These are phyloP conservation scores for Coprinopsis cinerea DNA, from an alignment of 768 basidiomycete species.

Conservation along the genomic window DNA sequence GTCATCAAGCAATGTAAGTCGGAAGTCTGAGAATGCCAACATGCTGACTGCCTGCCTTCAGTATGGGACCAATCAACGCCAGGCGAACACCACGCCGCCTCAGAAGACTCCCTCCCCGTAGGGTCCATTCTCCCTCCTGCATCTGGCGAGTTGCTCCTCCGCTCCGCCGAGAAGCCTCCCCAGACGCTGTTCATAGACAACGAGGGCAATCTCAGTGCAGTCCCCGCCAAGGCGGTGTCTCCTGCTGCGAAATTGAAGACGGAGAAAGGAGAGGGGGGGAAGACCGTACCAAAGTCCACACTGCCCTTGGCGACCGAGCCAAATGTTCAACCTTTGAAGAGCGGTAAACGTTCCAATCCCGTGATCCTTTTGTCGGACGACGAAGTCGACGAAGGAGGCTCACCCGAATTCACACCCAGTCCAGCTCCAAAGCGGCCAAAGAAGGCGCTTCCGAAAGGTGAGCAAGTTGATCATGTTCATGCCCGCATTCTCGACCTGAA, in stretches of 20 bases:
- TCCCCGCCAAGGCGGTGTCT: background rate
- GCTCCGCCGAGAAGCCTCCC: background rate
- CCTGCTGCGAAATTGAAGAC: no score
- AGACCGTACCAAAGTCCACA: no score
- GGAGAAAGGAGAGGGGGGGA: no score
- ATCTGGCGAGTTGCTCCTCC: background rate
- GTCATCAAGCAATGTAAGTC: slow-evolving; percentile 5
- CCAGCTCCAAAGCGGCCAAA: background rate
- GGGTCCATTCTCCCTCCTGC: slow-evolving; percentile 7
- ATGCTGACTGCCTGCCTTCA: background rate
- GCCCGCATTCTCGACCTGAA: no score
- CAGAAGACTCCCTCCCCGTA: slow-evolving; percentile 1
- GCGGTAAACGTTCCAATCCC: no score
- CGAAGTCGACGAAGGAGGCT: background rate
- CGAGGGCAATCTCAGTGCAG: slow-evolving; percentile 5
- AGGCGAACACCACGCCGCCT: background rate
- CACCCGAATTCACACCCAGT: background rate
- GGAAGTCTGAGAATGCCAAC: background rate
- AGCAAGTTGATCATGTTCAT: no score
- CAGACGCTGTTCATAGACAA: slow-evolving; percentile 7
- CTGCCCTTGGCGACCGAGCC: no score
- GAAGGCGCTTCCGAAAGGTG: no score
- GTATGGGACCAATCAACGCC: slow-evolving; percentile 5
- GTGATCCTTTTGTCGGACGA: background rate
- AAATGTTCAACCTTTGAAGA: no score